These are phyloP conservation scores for Aureobasidium lini DNA, from an alignment of 2,329 filamentous ascomycete genomes.

Conservation along the genomic window DNA sequence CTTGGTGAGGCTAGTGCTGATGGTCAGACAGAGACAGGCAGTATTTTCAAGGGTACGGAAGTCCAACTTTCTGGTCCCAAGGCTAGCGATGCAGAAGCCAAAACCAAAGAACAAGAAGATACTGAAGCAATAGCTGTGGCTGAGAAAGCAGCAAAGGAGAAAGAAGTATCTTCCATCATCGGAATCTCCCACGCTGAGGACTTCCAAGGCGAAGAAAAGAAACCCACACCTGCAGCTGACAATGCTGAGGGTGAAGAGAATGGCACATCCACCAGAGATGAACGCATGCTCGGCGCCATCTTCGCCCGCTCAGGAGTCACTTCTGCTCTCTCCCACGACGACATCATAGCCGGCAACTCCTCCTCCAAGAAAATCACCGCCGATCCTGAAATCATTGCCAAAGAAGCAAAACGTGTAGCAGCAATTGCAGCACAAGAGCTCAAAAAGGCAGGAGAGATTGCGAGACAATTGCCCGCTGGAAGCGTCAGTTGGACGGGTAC, in stretches of 20 bases:
- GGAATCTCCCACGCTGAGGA: conserved; percentile 39
- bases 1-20: conserved; percentile 58
- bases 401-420: conserved; percentile 74
- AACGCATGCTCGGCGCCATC: conserved; percentile 78
- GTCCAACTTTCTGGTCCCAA: conserved; percentile 48
- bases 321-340: conserved; percentile 86
- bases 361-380: conserved; percentile 50
- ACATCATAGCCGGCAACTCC: conserved; percentile 72
- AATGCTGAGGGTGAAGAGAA: conserved; percentile 4
- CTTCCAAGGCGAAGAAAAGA: conserved; percentile 28
- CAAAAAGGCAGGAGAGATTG: conserved; percentile 63
- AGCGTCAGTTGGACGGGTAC: conserved; percentile 92
- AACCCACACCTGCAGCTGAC: conserved; percentile 5
- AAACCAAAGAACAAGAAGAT: neutral
- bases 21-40: conserved; percentile 71
- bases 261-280: conserved; percentile 25
- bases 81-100: conserved; percentile 17
- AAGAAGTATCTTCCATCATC: conserved; percentile 25
- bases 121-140: neutral
- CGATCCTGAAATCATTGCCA: conserved; percentile 69
- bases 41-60: conserved; percentile 81
- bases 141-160: neutral
- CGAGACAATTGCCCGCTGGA: conserved; percentile 66
- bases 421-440: conserved; percentile 70
- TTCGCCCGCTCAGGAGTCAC: conserved; percentile 82